Evolutionary conservation across 2,329 filamentous ascomycete genomes (phyloP).

Genomic region (Cladorrhinum sp.): DNA sequence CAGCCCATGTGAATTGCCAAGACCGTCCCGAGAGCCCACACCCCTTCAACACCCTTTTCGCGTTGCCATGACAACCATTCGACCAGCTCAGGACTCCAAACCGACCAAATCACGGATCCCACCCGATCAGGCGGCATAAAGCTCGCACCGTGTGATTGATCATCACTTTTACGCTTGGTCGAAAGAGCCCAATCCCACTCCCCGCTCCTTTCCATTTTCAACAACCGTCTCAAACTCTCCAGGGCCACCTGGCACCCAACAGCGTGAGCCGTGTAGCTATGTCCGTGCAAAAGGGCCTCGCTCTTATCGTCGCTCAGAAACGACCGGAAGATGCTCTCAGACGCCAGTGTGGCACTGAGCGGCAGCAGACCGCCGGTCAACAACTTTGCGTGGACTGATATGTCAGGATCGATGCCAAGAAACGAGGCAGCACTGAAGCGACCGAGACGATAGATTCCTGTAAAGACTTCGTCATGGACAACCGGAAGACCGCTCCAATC

Average conservation of each 20-base stretch:
- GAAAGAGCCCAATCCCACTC: conserved; percentile 55
- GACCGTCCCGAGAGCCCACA: conserved; percentile 73
- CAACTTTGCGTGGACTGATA: conserved; percentile 79
- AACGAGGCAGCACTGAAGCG: conserved; percentile 68
- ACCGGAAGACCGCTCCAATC: conserved; percentile 73
- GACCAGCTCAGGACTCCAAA: conserved; percentile 63
- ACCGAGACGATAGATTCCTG: conserved; percentile 77
- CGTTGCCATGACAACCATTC: conserved; percentile 52
- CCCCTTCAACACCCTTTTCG: conserved; percentile 51
- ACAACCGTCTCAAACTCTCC: conserved; percentile 60
- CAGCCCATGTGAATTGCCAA: conserved; percentile 59
- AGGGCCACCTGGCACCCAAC: conserved; percentile 76
- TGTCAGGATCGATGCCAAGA: conserved; percentile 65
- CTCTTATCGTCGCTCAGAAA: conserved; percentile 72
- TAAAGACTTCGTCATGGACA: conserved; percentile 85
- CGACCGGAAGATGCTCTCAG: conserved; percentile 66
- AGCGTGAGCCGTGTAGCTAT: conserved; percentile 83
- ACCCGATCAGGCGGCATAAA: background rate
- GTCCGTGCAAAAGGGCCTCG: conserved; percentile 76
- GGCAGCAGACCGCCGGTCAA: conserved; percentile 78
- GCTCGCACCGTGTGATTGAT: background rate
- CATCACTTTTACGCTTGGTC: conserved; percentile 16
- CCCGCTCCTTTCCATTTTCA: conserved; percentile 52
- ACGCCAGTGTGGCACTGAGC: conserved; percentile 72
- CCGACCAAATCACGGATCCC: conserved; percentile 16